phyloP scores from a whole-genome alignment of 2,329 filamentous ascomycete species.

The Thelonectria blattea region DNA sequence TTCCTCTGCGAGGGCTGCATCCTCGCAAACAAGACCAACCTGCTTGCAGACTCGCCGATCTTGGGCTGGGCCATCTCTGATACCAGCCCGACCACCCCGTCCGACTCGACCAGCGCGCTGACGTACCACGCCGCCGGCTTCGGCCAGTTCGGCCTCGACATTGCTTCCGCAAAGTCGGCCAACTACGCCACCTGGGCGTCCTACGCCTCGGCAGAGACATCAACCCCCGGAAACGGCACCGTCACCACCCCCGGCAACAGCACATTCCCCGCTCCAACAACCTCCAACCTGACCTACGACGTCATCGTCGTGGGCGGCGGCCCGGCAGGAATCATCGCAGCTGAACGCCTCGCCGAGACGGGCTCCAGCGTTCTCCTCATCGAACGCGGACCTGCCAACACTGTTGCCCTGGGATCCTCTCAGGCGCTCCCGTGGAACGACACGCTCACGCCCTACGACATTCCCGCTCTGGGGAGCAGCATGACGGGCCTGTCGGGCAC shows the following conservation, averaged over 20 bases:
- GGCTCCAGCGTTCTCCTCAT: constrained; percentile 36
- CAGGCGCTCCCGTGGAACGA: constrained; percentile 34
- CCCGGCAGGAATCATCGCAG: constrained; percentile 36
- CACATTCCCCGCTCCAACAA: constrained; percentile 23
- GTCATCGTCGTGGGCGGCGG: constrained; percentile 37
- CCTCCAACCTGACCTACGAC: constrained; percentile 35
- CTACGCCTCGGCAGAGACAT: constrained; percentile 33
- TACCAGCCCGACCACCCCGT: constrained; percentile 40
- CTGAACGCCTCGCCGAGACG: constrained; percentile 35
- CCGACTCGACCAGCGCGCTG: constrained; percentile 42
- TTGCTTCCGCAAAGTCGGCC: constrained; percentile 43
- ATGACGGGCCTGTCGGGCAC: constrained; percentile 31
- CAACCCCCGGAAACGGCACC: constrained; percentile 13
- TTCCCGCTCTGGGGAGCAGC: constrained; percentile 35
- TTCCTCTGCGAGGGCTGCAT: constrained; percentile 58
- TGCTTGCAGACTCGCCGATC: constrained; percentile 37
- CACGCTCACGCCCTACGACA: constrained; percentile 33
- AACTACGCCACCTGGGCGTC: constrained; percentile 36
- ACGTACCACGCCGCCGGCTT: constrained; percentile 50
- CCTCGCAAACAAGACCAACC: constrained; percentile 41
- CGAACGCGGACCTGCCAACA: constrained; percentile 38
- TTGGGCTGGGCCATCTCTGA: constrained; percentile 50
- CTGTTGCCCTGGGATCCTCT: constrained; percentile 30
- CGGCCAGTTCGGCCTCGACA: constrained; percentile 43
- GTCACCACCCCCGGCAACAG: constrained; percentile 23